Percentiles rank a stretch among this genome's conserved stretches.
These are phyloP conservation scores for Tetracladium setigerum DNA, from an alignment of 495 filamentous ascomycete species.

Conservation along the genomic window DNA sequence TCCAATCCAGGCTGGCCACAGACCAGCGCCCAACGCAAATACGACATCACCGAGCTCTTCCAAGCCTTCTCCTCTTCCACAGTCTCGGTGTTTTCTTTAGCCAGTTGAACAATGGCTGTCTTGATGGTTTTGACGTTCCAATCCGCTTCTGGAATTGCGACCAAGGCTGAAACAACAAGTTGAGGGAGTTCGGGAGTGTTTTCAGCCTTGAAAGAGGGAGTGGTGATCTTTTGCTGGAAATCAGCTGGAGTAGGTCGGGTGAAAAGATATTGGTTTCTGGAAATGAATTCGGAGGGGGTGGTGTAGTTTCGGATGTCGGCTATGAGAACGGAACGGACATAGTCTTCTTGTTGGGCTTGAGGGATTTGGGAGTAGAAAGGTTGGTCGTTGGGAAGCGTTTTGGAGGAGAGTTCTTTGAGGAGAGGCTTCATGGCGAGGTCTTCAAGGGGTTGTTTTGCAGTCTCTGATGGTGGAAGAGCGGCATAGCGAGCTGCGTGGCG, in stretches of 20 bases:
- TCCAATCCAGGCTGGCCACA: conserved; percentile 51
- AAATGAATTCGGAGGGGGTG: conserved; percentile 46
- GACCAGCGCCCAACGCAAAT: conserved; percentile 61
- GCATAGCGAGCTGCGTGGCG: conserved; percentile 45
- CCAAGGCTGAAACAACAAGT: neutral
- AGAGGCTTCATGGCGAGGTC: conserved; percentile 16
- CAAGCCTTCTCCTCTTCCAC: conserved; percentile 21
- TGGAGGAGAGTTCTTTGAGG: conserved; percentile 12
- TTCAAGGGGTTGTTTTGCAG: conserved; percentile 8
- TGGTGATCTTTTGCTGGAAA: conserved; percentile 9
- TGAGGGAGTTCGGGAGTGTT: neutral
- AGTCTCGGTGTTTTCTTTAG: conserved; percentile 38
- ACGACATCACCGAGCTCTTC: conserved; percentile 38
- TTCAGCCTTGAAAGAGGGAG: neutral
- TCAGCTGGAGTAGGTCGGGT: conserved; percentile 30
- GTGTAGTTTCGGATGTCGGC: conserved; percentile 57
- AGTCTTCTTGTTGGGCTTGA: conserved; percentile 15
- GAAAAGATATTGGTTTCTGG: conserved; percentile 59
- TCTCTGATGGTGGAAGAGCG: conserved; percentile 14
- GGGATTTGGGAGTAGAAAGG: conserved; percentile 7
- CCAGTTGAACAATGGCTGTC: conserved; percentile 37
- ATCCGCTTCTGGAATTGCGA: conserved; percentile 20
- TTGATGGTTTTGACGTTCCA: conserved; percentile 16
- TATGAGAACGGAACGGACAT: conserved; percentile 45
- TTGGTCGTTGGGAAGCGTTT: neutral